These are phyloP conservation scores for Arctostaphylos glauca DNA, from an alignment of 148 eudicot genomes.

Conservation along the genomic window DNA sequence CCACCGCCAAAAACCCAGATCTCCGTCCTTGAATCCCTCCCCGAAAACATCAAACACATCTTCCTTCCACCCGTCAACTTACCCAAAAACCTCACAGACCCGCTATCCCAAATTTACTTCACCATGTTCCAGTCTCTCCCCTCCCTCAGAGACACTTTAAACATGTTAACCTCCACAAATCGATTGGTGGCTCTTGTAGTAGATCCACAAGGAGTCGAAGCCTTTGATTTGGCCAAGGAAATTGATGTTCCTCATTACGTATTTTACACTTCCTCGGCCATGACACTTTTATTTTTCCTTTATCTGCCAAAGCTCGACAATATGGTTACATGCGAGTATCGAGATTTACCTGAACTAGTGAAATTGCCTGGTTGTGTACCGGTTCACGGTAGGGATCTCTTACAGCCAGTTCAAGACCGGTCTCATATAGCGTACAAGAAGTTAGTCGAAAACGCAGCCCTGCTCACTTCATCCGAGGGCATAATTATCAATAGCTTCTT, in stretches of 20 bases:
- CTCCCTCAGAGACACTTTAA: slow-evolving; percentile 12
- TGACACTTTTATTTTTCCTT: slow-evolving; percentile 5
- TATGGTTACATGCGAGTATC: slow-evolving; percentile 10
- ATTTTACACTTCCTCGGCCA: slow-evolving; percentile 10
- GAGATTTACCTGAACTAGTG: slow-evolving; percentile 14
- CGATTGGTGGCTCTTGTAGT: slow-evolving; percentile 14
- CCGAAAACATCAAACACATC: slow-evolving; percentile 20
- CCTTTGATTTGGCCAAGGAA: slow-evolving; percentile 20
- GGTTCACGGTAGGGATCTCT: slow-evolving; percentile 2
- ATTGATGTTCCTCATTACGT: slow-evolving; percentile 11
- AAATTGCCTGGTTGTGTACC: slow-evolving; percentile 19
- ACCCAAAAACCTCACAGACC: not conserved
- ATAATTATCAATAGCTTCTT: slow-evolving; percentile 30
- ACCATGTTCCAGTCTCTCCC: slow-evolving; percentile 3
- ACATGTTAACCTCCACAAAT: not conserved
- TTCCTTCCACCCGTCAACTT: slow-evolving; percentile 14
- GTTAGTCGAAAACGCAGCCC: not conserved
- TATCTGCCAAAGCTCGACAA: slow-evolving; percentile 20
- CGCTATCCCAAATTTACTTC: not conserved
- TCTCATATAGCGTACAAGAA: slow-evolving; percentile 1
- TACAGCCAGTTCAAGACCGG: slow-evolving; percentile 20
- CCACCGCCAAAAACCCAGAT: slow-evolving; percentile 31
- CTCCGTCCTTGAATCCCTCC: slow-evolving; percentile 30
- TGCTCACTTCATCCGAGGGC: not conserved
- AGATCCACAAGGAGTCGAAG: slow-evolving; percentile 11